phyloP scores from a whole-genome alignment of 2,329 filamentous ascomycete genomes.

The Fusarium circinatum region DNA sequence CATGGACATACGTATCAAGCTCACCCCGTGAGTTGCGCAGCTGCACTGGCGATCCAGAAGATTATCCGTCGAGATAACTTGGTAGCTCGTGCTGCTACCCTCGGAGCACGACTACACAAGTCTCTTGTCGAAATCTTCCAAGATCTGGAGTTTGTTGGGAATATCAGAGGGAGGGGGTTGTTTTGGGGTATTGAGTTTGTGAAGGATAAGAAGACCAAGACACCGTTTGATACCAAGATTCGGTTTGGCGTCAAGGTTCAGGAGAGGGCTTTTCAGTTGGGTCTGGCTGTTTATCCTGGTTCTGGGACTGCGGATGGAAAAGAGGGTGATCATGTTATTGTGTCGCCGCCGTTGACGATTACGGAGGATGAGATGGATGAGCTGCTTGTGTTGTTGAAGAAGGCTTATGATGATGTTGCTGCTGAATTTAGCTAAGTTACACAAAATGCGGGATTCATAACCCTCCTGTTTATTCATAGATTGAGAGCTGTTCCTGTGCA shows the following conservation, averaged over 20 bases:
- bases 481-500: too few relatives aligned
- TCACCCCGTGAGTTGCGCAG: constrained; percentile 67
- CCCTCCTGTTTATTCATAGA: too few relatives aligned
- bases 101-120: constrained; percentile 61
- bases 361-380: constrained; percentile 47
- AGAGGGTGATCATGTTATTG: constrained; percentile 73
- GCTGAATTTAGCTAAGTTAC: neutral
- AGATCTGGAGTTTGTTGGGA: constrained; percentile 62
- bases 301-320: constrained; percentile 69
- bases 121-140: constrained; percentile 56
- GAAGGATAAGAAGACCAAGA: constrained; percentile 48
- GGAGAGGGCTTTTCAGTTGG: constrained; percentile 44
- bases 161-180: constrained; percentile 68
- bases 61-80: constrained; percentile 68
- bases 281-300: constrained; percentile 69
- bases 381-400: constrained; percentile 12
- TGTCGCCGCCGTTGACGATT: constrained; percentile 76
- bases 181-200: constrained; percentile 63
- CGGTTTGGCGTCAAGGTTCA: constrained; percentile 44
- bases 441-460: too few relatives aligned
- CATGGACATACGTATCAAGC: constrained; percentile 73
- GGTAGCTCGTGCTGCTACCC: constrained; percentile 64
- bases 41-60: constrained; percentile 70
- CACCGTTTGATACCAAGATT: constrained; percentile 48
- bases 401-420: constrained; percentile 25